Evolutionary conservation across 441 rosid species (phyloP).

Genomic region (Gossypium davidsonii): DNA sequence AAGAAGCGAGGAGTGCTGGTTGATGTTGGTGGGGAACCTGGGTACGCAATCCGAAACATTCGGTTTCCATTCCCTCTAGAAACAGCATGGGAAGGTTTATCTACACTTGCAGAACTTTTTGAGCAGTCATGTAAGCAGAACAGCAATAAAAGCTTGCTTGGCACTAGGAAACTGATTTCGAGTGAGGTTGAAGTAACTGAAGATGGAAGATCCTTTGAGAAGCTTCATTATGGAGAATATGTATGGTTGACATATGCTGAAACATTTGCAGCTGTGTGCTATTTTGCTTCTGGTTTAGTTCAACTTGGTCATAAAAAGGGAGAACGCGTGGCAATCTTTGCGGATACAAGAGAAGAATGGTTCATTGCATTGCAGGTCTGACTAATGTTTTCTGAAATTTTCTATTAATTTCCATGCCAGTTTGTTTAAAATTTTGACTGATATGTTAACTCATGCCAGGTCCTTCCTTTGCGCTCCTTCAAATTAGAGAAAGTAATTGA

Average conservation of each 20-base stretch:
- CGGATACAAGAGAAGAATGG: slow-evolving; percentile 96
- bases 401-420: not conserved
- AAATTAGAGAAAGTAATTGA: not conserved
- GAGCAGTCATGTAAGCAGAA: slow-evolving; percentile 65
- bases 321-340: slow-evolving; percentile 86
- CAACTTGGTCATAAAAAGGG: slow-evolving; percentile 56
- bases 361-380: slow-evolving; percentile 85
- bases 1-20: slow-evolving; percentile 75
- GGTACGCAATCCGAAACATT: slow-evolving; percentile 58
- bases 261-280: slow-evolving; percentile 54
- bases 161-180: slow-evolving; percentile 64
- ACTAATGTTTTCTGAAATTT: not conserved
- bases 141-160: slow-evolving; percentile 49
- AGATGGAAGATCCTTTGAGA: slow-evolving; percentile 78
- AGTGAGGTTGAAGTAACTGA: slow-evolving; percentile 50
- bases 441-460: not conserved
- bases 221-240: slow-evolving; percentile 88
- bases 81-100: slow-evolving; percentile 70
- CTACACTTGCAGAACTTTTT: slow-evolving; percentile 83
- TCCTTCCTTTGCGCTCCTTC: not conserved
- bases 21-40: slow-evolving; percentile 82
- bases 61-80: slow-evolving; percentile 45
- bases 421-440: not conserved
- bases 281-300: slow-evolving; percentile 80
- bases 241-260: slow-evolving; percentile 68